These are phyloP conservation scores for Salix viminalis DNA, from an alignment of 345 rosid genomes.

Conservation along the genomic window DNA sequence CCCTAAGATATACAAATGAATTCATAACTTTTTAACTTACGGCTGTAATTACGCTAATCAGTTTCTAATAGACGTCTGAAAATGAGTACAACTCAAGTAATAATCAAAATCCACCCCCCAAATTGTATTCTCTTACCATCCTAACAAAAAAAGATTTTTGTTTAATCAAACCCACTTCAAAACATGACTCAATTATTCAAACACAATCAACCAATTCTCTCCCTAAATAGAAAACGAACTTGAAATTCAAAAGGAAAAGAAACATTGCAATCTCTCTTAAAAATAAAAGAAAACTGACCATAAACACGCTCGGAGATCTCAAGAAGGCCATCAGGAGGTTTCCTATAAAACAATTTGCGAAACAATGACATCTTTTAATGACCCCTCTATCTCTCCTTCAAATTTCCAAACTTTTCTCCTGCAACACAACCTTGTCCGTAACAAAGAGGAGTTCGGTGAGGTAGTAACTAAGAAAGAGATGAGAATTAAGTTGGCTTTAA, in stretches of 20 bases:
- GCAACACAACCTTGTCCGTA: neutral
- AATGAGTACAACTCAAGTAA: neutral
- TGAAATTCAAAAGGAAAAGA: neutral
- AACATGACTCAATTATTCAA: neutral
- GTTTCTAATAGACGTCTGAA: neutral
- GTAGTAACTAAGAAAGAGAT: neutral
- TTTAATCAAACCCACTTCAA: neutral
- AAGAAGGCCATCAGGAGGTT: conserved; percentile 91
- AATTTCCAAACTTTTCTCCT: neutral
- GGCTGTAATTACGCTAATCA: neutral
- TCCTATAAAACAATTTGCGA: conserved; percentile 72
- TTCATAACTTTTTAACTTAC: neutral
- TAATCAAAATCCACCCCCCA: neutral
- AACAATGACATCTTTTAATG: conserved; percentile 60
- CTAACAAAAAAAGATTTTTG: neutral
- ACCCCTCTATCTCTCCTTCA: neutral
- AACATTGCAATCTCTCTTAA: neutral
- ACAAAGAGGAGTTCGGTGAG: neutral
- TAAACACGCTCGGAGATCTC: conserved; percentile 86
- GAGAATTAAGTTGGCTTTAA: neutral
- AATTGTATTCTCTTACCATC: neutral
- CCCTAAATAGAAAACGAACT: neutral
- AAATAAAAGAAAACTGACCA: conserved; percentile 38
- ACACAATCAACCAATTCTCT: neutral
- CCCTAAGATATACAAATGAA: neutral